Percentiles rank a stretch among this genome's conserved stretches.
Conservation (phyloP, 345 rosid genomes). For the Sonneratia alba region DNA sequence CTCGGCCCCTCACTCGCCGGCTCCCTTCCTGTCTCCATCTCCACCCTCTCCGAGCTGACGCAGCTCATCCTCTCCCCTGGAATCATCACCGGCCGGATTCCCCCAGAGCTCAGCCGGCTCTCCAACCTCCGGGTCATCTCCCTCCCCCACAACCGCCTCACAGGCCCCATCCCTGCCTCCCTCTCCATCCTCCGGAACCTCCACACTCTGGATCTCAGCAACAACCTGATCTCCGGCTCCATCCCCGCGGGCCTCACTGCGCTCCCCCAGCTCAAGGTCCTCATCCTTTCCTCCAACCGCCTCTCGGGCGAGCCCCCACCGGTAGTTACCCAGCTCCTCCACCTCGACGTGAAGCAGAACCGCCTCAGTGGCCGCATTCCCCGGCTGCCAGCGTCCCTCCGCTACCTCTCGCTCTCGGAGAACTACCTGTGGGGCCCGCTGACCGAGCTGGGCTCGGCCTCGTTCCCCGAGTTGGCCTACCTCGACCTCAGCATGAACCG, state of each 20-base stretch:
- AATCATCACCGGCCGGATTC: slow-evolving; percentile 74
- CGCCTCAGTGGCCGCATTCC: slow-evolving; percentile 42
- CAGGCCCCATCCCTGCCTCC: slow-evolving; percentile 59
- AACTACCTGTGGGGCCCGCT: slow-evolving; percentile 66
- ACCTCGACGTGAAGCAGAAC: slow-evolving; percentile 58
- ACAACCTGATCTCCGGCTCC: slow-evolving; percentile 59
- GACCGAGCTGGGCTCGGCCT: slow-evolving; percentile 21
- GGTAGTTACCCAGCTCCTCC: slow-evolving; percentile 43
- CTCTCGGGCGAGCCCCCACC: slow-evolving; percentile 34
- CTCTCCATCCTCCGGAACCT: slow-evolving; percentile 35
- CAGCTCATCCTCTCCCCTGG: slow-evolving; percentile 76
- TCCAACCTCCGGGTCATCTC: slow-evolving; percentile 55
- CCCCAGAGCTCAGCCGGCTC: slow-evolving; percentile 46
- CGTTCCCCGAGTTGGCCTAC: slow-evolving; percentile 42
- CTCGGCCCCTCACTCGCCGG: slow-evolving; percentile 59
- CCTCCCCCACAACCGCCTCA: slow-evolving; percentile 62
- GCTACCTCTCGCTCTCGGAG: slow-evolving; percentile 52
- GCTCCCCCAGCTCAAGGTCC: slow-evolving; percentile 37
- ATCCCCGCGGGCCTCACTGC: slow-evolving; percentile 36
- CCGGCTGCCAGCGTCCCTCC: slow-evolving; percentile 50
- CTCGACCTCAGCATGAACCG: slow-evolving; percentile 79
- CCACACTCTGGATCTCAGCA: slow-evolving; percentile 76
- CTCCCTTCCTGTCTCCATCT: slow-evolving; percentile 49
- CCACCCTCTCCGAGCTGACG: slow-evolving; percentile 49
- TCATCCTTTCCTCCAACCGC: slow-evolving; percentile 47